Evolutionary conservation across 495 filamentous ascomycete genomes (phyloP), one percentile per base, ranked within the genome.

Genomic region (Penicillium daleae): DNA sequence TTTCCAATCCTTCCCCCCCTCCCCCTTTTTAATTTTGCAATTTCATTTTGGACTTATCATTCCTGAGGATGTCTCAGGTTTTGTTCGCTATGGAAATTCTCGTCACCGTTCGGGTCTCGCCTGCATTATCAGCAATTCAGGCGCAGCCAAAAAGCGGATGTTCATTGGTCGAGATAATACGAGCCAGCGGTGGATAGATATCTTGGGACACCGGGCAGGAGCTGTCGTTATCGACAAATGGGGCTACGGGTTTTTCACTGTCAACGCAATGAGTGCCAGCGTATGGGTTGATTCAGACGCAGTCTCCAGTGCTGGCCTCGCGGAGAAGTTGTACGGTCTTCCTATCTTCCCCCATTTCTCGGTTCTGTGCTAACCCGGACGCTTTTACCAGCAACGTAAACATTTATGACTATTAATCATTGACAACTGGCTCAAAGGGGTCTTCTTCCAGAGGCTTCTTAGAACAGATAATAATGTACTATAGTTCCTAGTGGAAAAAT

Each of bases 281-380:
- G 80, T 89, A 13, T 90, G 85, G 83, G 85, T 87, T 13, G 83
- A 86, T 62, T 78, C 79, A 51, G 73, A 74, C n/a, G 83, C 83
- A 15, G 76, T 82, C 31, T 82, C 80, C 6, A 73, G 84, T 60
- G 81, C 85, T 33, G 65, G 62, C 60, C 82, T 89, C 52, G 62
- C 54, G 22, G 19, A 56, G 2, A 52, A 60, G 39, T 71, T 77
- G 76, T 80, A 66, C 27, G 76, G 37, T 63, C n/a, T 32, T 39
- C 27, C 7, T 44, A 32, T 56, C 49, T 50, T 17, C 37, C n/a
- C 39, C 32, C 37, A 8, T 51, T 35, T 48, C 12, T 62, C 17
- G 42, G 8, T 10, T 8, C 42, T 9, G 7, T 19, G 42, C 42
- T 46, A 22, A 46, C 21, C 9, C 42, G 22, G 19, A 44, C n/a